Percentiles rank a stretch among this genome's conserved stretches.
Conservation (phyloP, 352 stramenopile species). For the Pythium sp. region DNA sequence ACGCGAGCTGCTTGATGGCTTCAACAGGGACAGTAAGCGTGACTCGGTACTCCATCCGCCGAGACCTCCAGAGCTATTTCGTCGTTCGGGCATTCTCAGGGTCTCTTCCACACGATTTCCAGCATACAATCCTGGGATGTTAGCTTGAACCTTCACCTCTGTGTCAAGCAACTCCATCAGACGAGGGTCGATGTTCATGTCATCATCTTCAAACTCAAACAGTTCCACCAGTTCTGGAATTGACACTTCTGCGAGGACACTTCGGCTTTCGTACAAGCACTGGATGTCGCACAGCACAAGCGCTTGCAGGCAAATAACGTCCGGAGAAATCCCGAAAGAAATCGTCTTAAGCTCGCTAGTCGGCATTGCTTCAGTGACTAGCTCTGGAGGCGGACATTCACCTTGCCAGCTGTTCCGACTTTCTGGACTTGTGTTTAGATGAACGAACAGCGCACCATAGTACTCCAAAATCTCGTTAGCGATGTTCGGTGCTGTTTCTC, state of each 20-base stretch:
- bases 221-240: slow-evolving; percentile 69
- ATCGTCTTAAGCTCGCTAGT: slow-evolving; percentile 13
- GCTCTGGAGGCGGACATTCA: slow-evolving; percentile 20
- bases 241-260: slow-evolving; percentile 55
- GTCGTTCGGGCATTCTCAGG: slow-evolving; percentile 9
- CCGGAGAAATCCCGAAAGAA: slow-evolving; percentile 45
- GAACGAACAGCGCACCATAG: slow-evolving; percentile 62
- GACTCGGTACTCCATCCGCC: slow-evolving; percentile 41
- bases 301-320: slow-evolving; percentile 61
- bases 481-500: slow-evolving; percentile 56
- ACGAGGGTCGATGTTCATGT: slow-evolving; percentile 47
- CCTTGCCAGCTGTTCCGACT: slow-evolving; percentile 35
- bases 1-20: slow-evolving; percentile 37
- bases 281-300: slow-evolving; percentile 81
- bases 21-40: slow-evolving; percentile 51
- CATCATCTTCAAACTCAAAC: slow-evolving; percentile 79
- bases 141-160: slow-evolving; percentile 22
- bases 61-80: slow-evolving; percentile 24
- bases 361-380: slow-evolving; percentile 4
- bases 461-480: slow-evolving; percentile 78
- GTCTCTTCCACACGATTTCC: slow-evolving; percentile 5
- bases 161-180: slow-evolving; percentile 38
- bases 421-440: slow-evolving; percentile 57
- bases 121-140: slow-evolving; percentile 16
- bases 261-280: slow-evolving; percentile 74